Base-by-base conservation (phyloP, 495 filamentous ascomycete genomes). In the Aspergillus funiculosus region DNA sequence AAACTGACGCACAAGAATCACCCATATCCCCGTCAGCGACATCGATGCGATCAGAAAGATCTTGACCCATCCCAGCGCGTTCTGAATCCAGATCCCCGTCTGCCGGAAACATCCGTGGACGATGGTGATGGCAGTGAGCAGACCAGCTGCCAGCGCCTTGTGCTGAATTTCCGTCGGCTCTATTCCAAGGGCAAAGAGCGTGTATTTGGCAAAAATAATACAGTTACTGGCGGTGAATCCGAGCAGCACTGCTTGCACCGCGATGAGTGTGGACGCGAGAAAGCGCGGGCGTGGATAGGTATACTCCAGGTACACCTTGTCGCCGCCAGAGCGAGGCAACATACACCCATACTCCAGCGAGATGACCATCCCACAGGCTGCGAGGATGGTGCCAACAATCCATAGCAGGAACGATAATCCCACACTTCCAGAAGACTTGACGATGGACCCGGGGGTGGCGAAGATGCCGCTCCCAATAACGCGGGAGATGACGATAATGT, bases 391-490 rank as follows among this genome's bases (percentile, higher is more conserved):
- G 3, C 83, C 83, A 0, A 75, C 64, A 2, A 83, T 43, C 85
- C 83, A 89, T 15, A 87, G 51, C 14, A 76, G 48, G 3, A 88
- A 52, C 0, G 79, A 74, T 13, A 86, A 60, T 2, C 84, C 85
- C 4, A 85, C 66, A 50, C 83, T 87, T 1, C 85, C 84, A 8
- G 78, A 74, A 0, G 79, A 79, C 19, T 73, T 69, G n/a, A 81
- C 65, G 43, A 90, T 85, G 8, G 76, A 70, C 8, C 83, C 82
- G 0, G 83, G 84, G 0, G 81, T 86, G 2, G 83, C 81, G 56
- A 88, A 90, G 48, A 90, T 85, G 22, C 84, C 85, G 53, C 74
- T 79, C 0, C 86, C 86, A 42, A 90, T 81, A 1, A 90, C 82
- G 0, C 83, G 78, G 0, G 82, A 87, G 30, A 88, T 79, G 32